Percentiles rank a stretch among this genome's conserved stretches.
phyloP scores from a whole-genome alignment of 345 rosid species.

The Mallotus nudiflorus region DNA sequence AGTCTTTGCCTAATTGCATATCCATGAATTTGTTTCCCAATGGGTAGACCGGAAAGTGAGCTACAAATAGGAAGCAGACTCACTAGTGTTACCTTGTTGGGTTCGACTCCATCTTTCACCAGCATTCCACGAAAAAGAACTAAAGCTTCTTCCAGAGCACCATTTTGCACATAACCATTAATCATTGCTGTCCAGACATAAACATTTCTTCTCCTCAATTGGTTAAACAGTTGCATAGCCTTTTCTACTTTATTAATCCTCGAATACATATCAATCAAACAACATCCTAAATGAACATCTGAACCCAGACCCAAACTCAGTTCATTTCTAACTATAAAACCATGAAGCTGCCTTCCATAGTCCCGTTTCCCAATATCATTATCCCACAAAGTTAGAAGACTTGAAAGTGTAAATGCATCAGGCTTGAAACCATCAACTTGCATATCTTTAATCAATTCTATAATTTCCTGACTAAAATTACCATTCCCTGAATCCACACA shows the following conservation, averaged over 20 bases:
- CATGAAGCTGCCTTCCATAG: constrained; percentile 64
- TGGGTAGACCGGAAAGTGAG: constrained; percentile 41
- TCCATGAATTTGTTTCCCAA: constrained; percentile 64
- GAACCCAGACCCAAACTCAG: constrained; percentile 29
- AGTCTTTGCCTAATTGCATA: constrained; percentile 48
- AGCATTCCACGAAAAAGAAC: constrained; percentile 57
- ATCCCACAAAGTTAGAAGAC: constrained; percentile 48
- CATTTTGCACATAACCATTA: constrained; percentile 51
- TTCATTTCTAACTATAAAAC: constrained; percentile 45
- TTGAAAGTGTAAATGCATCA: constrained; percentile 58
- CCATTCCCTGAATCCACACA: not conserved
- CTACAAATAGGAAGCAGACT: constrained; percentile 63
- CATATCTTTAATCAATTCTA: constrained; percentile 1
- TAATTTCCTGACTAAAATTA: not conserved
- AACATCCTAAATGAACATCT: constrained; percentile 52
- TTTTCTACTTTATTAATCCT: constrained; percentile 30
- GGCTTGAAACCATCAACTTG: constrained; percentile 43
- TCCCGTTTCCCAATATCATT: constrained; percentile 19
- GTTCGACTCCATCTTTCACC: constrained; percentile 41
- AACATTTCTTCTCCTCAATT: constrained; percentile 45
- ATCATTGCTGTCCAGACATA: constrained; percentile 70
- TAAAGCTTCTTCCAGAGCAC: constrained; percentile 47
- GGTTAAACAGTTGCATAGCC: constrained; percentile 47
- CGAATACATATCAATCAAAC: constrained; percentile 65
- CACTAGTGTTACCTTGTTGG: constrained; percentile 55